These are phyloP conservation scores for Physcomitrellopsis africana DNA, from an alignment of 225 moss, liverwort and hornwort genomes.

Conservation along the genomic window DNA sequence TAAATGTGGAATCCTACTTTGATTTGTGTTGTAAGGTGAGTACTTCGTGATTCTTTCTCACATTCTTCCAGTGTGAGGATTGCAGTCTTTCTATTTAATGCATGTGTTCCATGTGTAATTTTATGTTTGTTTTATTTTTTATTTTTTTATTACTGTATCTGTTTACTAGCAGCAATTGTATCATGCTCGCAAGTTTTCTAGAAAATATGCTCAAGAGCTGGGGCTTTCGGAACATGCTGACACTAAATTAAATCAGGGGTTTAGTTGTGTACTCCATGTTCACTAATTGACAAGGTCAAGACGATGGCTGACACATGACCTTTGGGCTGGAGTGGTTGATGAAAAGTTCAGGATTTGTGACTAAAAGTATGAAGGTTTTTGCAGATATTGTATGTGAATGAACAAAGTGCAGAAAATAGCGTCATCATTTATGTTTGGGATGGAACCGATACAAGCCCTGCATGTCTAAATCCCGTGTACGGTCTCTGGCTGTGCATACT, in stretches of 20 bases:
- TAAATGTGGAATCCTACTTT: constrained; percentile 65
- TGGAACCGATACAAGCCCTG: constrained; percentile 91
- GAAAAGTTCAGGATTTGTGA: constrained; percentile 3
- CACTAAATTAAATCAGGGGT: constrained; percentile 4
- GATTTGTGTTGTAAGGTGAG: constrained; percentile 94
- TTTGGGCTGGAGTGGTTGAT: constrained; percentile 12
- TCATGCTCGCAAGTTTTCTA: constrained; percentile 6
- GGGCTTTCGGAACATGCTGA: background rate
- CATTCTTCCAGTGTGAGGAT: constrained; percentile 4
- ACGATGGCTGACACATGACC: constrained; percentile 26
- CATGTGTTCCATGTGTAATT: background rate
- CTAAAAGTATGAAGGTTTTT: constrained; percentile 21
- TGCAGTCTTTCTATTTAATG: constrained; percentile 16
- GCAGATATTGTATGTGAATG: constrained; percentile 78
- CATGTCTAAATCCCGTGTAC: constrained; percentile 49
- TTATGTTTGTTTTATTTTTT: too few relatives aligned
- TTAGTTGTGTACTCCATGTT: constrained; percentile 13
- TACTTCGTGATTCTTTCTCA: background rate
- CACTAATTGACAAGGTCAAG: background rate
- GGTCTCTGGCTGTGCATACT: constrained; percentile 25
- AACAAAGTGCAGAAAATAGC: constrained; percentile 50
- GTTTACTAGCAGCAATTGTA: constrained; percentile 14
- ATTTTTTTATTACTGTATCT: background rate
- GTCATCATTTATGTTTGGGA: constrained; percentile 88
- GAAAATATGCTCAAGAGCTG: background rate